These are phyloP conservation scores for Yamadazyma ubonensis DNA, from an alignment of 805 yeast species.

Conservation along the genomic window DNA sequence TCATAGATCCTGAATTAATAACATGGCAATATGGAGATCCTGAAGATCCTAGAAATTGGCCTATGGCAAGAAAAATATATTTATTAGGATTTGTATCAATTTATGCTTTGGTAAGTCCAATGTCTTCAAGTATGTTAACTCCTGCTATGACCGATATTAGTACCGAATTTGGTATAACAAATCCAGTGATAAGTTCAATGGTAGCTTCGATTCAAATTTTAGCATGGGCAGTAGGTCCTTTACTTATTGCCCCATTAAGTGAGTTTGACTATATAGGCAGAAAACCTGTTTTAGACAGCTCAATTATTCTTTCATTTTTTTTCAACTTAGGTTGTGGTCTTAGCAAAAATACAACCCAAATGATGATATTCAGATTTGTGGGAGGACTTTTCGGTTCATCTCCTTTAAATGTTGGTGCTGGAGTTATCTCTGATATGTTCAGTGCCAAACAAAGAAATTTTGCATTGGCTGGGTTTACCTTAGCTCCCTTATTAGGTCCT, in stretches of 20 bases:
- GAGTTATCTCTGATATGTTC: slow-evolving; percentile 63
- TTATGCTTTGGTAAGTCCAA: slow-evolving; percentile 59
- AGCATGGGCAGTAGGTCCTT: slow-evolving; percentile 69
- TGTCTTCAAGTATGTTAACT: slow-evolving; percentile 60
- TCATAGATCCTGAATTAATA: slow-evolving; percentile 62
- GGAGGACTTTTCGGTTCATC: slow-evolving; percentile 71
- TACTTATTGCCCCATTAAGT: slow-evolving; percentile 64
- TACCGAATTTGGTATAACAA: slow-evolving; percentile 41
- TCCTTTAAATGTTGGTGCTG: slow-evolving; percentile 69
- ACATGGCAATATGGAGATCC: slow-evolving; percentile 68
- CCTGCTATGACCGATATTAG: slow-evolving; percentile 57
- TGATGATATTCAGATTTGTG: slow-evolving; percentile 57
- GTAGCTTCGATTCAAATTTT: slow-evolving; percentile 65
- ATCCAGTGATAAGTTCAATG: slow-evolving; percentile 45
- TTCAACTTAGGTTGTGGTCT: slow-evolving; percentile 65
- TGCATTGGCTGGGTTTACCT: slow-evolving; percentile 58
- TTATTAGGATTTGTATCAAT: slow-evolving; percentile 49
- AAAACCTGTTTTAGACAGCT: slow-evolving; percentile 49
- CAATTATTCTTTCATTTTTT: slow-evolving; percentile 47
- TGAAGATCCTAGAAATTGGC: slow-evolving; percentile 65
- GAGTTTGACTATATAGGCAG: slow-evolving; percentile 61
- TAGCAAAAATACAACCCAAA: slow-evolving; percentile 55
- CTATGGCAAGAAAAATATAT: slow-evolving; percentile 35
- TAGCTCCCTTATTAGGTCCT: slow-evolving; percentile 67
- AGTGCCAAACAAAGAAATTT: slow-evolving; percentile 49